Percentiles rank a stretch among this genome's conserved stretches.
These are phyloP conservation scores for Pulveroboletus sp. DNA, from an alignment of 768 basidiomycete genomes.

Conservation along the genomic window DNA sequence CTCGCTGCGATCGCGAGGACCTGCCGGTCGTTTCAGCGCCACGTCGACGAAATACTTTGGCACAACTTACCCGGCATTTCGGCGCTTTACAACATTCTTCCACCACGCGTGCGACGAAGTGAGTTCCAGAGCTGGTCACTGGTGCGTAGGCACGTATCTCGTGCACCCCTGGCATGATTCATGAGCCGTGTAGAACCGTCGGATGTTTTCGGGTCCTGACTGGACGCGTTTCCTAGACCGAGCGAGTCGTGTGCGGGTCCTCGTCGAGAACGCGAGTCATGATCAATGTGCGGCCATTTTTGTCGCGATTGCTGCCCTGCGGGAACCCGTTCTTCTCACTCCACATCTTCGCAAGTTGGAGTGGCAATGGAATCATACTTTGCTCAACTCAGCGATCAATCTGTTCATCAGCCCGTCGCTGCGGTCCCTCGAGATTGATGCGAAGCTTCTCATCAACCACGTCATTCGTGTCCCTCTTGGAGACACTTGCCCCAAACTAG, in stretches of 20 bases:
- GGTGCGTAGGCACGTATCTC: conserved; percentile 7
- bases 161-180: background rate
- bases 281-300: conserved; percentile 6
- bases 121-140: conserved; percentile 17
- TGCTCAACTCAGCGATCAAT: conserved; percentile 10
- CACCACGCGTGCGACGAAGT: conserved; percentile 11
- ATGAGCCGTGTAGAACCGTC: conserved; percentile 13
- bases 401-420: conserved; percentile 21
- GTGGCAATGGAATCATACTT: conserved; percentile 10
- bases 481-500: conserved; percentile 14
- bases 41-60: conserved; percentile 26
- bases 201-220: conserved; percentile 13
- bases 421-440: conserved; percentile 22
- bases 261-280: background rate
- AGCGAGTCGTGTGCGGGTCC: conserved; percentile 14
- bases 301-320: conserved; percentile 14
- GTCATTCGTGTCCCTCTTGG: conserved; percentile 11
- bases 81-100: conserved; percentile 16
- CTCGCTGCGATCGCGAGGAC: conserved; percentile 28
- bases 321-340: conserved; percentile 18
- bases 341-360: conserved; percentile 21
- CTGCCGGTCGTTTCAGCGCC: conserved; percentile 18
- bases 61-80: conserved; percentile 7
- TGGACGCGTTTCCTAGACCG: conserved; percentile 20
- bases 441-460: conserved; percentile 12